A percentile compares a stretch with the other conserved stretches of the same genome.
phyloP scores from a whole-genome alignment of 1,139 yeast genomes.

The Hanseniaspora gamundiae region DNA sequence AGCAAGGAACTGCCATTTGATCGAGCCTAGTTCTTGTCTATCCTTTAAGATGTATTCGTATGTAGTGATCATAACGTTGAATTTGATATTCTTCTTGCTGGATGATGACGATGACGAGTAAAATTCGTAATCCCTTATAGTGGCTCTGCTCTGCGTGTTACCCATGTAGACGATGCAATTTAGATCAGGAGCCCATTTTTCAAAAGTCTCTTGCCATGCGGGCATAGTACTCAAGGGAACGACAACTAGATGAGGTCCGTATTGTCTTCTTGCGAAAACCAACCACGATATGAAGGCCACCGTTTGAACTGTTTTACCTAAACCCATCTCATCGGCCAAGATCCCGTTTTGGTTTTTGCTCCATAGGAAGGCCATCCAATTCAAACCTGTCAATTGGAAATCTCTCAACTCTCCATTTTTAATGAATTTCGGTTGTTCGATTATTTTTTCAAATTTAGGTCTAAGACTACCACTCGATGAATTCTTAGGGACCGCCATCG shows the following conservation, averaged over 20 bases:
- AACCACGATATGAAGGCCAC: conserved; percentile 92
- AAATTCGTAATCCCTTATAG: conserved; percentile 77
- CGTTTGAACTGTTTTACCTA: conserved; percentile 96
- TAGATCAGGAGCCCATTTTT: conserved; percentile 93
- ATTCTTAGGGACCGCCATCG: conserved; percentile 73
- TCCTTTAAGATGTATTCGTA: conserved; percentile 93
- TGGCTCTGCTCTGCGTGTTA: conserved; percentile 72
- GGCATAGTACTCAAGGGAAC: conserved; percentile 95
- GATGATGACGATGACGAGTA: conserved; percentile 40
- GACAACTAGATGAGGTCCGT: conserved; percentile 93
- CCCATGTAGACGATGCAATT: conserved; percentile 91
- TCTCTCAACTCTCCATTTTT: conserved; percentile 82
- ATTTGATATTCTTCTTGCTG: conserved; percentile 53
- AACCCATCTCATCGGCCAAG: conserved; percentile 97
- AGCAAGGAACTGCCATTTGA: conserved; percentile 93
- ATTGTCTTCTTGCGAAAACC: conserved; percentile 84
- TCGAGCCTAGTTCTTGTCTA: conserved; percentile 59
- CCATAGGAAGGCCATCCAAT: conserved; percentile 99
- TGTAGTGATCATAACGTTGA: conserved; percentile 81
- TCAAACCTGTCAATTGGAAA: conserved; percentile 93
- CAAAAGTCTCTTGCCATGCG: conserved; percentile 99
- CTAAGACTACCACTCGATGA: conserved; percentile 58
- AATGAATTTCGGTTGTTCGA: conserved; percentile 77
- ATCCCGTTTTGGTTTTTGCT: conserved; percentile 96
- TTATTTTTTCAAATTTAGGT: conserved; percentile 81